Percentiles rank a stretch among this genome's conserved stretches.
Conservation (phyloP, 2,329 filamentous ascomycete species). For the Sarocladiaceae sp. region DNA sequence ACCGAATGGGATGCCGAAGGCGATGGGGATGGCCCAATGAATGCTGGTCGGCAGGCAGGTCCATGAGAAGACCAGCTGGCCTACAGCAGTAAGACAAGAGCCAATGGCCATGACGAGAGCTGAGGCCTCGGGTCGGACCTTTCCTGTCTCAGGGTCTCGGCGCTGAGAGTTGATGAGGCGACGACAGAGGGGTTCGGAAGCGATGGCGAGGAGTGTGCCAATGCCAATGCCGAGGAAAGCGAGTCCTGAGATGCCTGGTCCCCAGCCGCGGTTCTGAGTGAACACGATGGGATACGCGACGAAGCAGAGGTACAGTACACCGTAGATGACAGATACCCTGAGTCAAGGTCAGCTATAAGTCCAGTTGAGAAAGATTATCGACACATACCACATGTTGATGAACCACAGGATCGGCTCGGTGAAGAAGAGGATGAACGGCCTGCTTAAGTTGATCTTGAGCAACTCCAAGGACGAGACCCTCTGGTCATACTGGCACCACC, state of each 20-base stretch:
- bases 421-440: slow-evolving; percentile 70
- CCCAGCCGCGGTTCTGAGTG: slow-evolving; percentile 67
- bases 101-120: slow-evolving; percentile 75
- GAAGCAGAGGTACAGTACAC: slow-evolving; percentile 84
- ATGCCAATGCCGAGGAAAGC: slow-evolving; percentile 67
- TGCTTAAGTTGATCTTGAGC: slow-evolving; percentile 66
- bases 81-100: slow-evolving; percentile 65
- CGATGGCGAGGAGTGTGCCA: slow-evolving; percentile 56
- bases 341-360: neutral
- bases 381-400: slow-evolving; percentile 55
- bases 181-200: slow-evolving; percentile 65
- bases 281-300: slow-evolving; percentile 87
- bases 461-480: slow-evolving; percentile 57
- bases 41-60: slow-evolving; percentile 71
- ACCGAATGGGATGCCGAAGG: slow-evolving; percentile 75
- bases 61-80: slow-evolving; percentile 84
- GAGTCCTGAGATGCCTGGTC: slow-evolving; percentile 64
- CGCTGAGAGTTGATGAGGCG: slow-evolving; percentile 71
- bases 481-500: slow-evolving; percentile 77
- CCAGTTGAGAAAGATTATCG: neutral
- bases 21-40: slow-evolving; percentile 74
- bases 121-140: slow-evolving; percentile 70
- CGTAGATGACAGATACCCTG: slow-evolving; percentile 77
- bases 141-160: slow-evolving; percentile 68
- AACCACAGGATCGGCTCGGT: slow-evolving; percentile 77